These are phyloP conservation scores for Prorocentrum cordatum DNA, from an alignment of 169 alveolate genomes.

Conservation along the genomic window DNA sequence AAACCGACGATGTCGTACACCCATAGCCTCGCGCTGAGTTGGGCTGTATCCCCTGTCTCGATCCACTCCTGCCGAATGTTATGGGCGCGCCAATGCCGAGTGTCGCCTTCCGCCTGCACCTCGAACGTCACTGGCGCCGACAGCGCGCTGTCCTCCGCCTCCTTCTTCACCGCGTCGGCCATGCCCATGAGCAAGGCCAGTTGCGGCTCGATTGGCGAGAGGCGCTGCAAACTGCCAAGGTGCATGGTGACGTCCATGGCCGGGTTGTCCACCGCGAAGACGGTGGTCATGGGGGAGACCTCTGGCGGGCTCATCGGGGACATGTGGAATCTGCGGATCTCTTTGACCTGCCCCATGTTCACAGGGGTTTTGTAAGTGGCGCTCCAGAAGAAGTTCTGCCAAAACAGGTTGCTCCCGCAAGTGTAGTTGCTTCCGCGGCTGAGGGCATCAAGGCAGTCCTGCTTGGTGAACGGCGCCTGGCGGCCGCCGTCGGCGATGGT, in stretches of 20 bases:
- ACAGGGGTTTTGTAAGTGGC: no score
- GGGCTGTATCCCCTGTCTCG: not conserved
- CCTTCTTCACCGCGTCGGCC: not conserved
- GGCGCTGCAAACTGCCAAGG: not conserved
- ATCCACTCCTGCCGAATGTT: not conserved
- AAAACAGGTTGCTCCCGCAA: no score
- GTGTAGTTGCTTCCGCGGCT: no score
- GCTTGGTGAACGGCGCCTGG: no score
- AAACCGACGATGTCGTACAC: conserved; percentile 4
- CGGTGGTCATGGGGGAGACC: no score
- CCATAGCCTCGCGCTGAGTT: not conserved
- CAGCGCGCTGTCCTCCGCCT: not conserved
- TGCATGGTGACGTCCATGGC: not conserved
- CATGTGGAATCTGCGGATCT: no score
- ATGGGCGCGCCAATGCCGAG: not conserved
- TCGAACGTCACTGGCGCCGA: not conserved
- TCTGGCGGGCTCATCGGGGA: no score
- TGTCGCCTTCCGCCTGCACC: not conserved
- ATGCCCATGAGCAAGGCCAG: not conserved
- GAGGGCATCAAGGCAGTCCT: no score
- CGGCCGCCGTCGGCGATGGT: no score
- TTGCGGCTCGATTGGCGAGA: conserved; percentile 4
- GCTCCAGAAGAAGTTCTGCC: no score
- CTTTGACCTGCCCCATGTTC: no score
- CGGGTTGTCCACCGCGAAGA: no score